phyloP scores from a whole-genome alignment of 305 asterid species.

The Plantago rigida region DNA sequence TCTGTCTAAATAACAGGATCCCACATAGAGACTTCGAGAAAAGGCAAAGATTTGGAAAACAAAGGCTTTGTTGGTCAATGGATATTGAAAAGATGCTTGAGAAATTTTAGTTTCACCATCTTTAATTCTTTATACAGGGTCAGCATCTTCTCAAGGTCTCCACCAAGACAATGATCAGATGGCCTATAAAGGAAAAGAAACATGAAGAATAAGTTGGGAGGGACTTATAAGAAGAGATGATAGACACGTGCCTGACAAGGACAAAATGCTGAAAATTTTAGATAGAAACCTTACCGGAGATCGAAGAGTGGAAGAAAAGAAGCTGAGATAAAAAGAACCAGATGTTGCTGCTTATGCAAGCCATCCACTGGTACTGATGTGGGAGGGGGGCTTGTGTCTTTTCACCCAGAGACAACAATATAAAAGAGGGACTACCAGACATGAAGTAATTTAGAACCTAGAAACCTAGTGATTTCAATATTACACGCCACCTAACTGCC shows the following conservation, averaged over 20 bases:
- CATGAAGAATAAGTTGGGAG: slow-evolving; percentile 14
- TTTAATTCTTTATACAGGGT: slow-evolving; percentile 1
- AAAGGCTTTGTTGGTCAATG: slow-evolving; percentile 4
- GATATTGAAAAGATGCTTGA: background rate
- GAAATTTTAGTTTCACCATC: background rate
- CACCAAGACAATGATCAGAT: slow-evolving; percentile 6
- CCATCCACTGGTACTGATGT: slow-evolving; percentile 54
- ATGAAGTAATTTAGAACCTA: slow-evolving; percentile 5
- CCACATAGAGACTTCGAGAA: slow-evolving; percentile 1
- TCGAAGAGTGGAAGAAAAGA: slow-evolving; percentile 31
- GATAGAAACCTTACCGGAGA: slow-evolving; percentile 32
- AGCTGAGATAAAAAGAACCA: slow-evolving; percentile 29
- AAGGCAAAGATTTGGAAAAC: background rate
- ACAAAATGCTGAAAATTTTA: slow-evolving; percentile 25
- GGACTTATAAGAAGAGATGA: slow-evolving; percentile 19
- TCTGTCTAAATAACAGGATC: background rate
- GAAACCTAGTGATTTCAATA: slow-evolving; percentile 1
- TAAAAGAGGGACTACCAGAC: slow-evolving; percentile 19
- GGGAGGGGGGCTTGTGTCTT: slow-evolving; percentile 42
- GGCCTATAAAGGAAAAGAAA: slow-evolving; percentile 18
- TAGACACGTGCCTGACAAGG: slow-evolving; percentile 13
- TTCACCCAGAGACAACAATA: slow-evolving; percentile 30
- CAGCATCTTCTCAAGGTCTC: slow-evolving; percentile 7
- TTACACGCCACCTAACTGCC: slow-evolving; percentile 12
- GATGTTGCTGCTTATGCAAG: slow-evolving; percentile 39